phyloP scores from a whole-genome alignment of 768 basidiomycete genomes.

The Rhodotorula diobovata region DNA sequence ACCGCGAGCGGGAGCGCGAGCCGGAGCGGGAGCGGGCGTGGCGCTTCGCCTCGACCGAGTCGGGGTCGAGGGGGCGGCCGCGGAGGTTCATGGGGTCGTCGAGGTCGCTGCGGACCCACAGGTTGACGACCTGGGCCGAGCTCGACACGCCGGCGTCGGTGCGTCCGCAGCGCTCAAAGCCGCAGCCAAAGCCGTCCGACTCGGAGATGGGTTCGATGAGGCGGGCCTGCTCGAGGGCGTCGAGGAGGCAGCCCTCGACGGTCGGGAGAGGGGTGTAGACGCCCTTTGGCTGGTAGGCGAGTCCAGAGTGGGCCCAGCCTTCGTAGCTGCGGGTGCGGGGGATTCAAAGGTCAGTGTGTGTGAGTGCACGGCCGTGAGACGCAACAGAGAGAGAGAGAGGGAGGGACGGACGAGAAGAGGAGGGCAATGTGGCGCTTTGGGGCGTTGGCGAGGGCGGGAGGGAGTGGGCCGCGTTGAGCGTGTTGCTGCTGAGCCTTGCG shows the following conservation, averaged over 20 bases:
- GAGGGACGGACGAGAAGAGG: slow-evolving; percentile 57
- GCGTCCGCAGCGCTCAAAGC: slow-evolving; percentile 84
- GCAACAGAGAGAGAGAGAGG: neutral
- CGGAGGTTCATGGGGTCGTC: slow-evolving; percentile 40
- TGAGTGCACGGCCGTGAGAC: neutral
- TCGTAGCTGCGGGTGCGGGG: slow-evolving; percentile 55
- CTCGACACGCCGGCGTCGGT: slow-evolving; percentile 95
- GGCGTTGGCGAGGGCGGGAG: slow-evolving; percentile 27
- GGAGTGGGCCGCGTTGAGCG: slow-evolving; percentile 16
- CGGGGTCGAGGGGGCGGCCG: slow-evolving; percentile 34
- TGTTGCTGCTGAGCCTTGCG: neutral
- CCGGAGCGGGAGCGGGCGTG: neutral
- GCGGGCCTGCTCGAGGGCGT: slow-evolving; percentile 68
- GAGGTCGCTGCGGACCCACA: slow-evolving; percentile 78
- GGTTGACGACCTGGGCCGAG: slow-evolving; percentile 83
- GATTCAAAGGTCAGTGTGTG: slow-evolving; percentile 32
- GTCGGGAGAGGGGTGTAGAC: slow-evolving; percentile 64
- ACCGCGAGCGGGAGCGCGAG: neutral
- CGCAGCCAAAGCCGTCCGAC: slow-evolving; percentile 62
- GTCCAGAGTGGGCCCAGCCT: slow-evolving; percentile 85
- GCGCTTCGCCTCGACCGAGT: slow-evolving; percentile 27
- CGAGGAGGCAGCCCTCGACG: slow-evolving; percentile 80
- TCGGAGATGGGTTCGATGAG: slow-evolving; percentile 64
- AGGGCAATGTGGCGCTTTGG: slow-evolving; percentile 85
- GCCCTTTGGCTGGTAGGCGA: slow-evolving; percentile 64